Percentiles rank a stretch among this genome's conserved stretches.
Evolutionary conservation across 441 rosid genomes (phyloP).

Genomic region (Croton setiger): DNA sequence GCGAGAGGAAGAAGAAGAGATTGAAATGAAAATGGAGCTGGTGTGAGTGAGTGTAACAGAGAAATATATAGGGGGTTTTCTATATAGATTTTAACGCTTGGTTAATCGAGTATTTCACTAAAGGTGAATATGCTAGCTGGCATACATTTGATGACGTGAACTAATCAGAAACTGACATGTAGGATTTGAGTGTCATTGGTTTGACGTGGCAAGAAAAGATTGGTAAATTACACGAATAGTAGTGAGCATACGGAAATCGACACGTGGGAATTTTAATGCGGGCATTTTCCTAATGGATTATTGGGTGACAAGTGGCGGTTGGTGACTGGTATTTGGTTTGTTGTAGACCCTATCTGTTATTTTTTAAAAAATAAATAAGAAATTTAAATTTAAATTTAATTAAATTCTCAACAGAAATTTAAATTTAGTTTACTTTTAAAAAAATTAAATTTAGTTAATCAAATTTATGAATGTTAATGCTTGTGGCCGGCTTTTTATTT

Average conservation of each 20-base stretch:
- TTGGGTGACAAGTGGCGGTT: conserved; percentile 19
- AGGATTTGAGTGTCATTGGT: conserved; percentile 32
- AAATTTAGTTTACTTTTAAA: no score
- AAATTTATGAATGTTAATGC: conserved; percentile 5
- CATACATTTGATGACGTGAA: not conserved
- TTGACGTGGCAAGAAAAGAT: conserved; percentile 39
- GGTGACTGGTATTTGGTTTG: not conserved
- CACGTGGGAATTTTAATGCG: not conserved
- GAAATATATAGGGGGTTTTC: conserved; percentile 22
- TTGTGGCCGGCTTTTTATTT: conserved; percentile 14
- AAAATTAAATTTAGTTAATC: no score
- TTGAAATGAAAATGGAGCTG: not conserved
- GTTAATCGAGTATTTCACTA: not conserved
- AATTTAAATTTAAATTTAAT: no score
- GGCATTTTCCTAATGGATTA: not conserved
- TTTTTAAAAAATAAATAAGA: no score
- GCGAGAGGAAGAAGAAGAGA: conserved; percentile 13
- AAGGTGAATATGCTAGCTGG: conserved; percentile 21
- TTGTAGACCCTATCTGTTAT: not conserved
- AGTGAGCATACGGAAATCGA: not conserved
- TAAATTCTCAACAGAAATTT: no score
- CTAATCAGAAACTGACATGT: conserved; percentile 27
- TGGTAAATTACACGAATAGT: conserved; percentile 32
- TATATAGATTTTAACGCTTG: not conserved
- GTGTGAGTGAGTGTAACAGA: conserved; percentile 10